phyloP scores from a whole-genome alignment of 805 yeast species.

The Naumovozyma baii region DNA sequence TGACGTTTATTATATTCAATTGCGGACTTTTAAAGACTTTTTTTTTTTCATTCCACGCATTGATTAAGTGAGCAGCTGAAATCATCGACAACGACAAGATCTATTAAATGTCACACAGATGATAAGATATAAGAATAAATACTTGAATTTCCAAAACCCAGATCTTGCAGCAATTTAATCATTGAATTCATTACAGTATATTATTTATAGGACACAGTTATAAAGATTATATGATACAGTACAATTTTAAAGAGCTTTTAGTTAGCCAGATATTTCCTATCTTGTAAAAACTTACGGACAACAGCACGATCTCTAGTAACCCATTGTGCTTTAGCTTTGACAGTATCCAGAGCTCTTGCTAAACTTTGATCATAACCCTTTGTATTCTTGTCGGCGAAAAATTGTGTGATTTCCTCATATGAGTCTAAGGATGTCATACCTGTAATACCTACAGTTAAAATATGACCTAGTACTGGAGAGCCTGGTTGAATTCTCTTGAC shows the following conservation, averaged over 20 bases:
- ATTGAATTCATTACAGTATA: too few species aligned
- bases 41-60: too few species aligned
- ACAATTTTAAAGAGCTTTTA: too few species aligned
- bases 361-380: constrained; percentile 57
- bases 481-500: constrained; percentile 68
- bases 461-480: constrained; percentile 65
- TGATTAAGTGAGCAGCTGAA: neutral
- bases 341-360: constrained; percentile 55
- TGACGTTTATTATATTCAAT: too few species aligned
- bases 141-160: too few species aligned
- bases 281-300: constrained; percentile 41
- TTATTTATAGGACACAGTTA: too few species aligned
- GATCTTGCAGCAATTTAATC: too few species aligned
- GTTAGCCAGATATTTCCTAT: too few species aligned
- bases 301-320: constrained; percentile 43
- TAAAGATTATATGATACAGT: too few species aligned
- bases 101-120: too few species aligned
- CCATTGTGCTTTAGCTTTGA: constrained; percentile 50
- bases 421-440: constrained; percentile 51
- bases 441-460: constrained; percentile 53
- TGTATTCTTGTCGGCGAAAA: constrained; percentile 46
- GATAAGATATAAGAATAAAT: too few species aligned
- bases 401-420: constrained; percentile 39
- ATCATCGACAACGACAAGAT: neutral
- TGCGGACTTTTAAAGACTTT: neutral